A percentile compares a stretch with the other conserved stretches of the same genome.
Evolutionary conservation across 768 basidiomycete species (phyloP).

Genomic region (Lyophyllum semitale): DNA sequence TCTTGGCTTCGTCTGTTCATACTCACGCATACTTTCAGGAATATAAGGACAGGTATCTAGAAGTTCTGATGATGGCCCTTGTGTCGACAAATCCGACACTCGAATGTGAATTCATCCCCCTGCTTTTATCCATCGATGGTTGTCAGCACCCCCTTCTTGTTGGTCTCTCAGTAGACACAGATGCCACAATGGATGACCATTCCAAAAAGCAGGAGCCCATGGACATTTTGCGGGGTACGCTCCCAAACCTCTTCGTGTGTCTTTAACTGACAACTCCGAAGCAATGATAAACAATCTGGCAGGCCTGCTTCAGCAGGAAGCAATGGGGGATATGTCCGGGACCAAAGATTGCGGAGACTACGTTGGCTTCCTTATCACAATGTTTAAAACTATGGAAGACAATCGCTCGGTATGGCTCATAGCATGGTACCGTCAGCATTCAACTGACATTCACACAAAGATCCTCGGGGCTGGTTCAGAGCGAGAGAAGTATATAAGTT

Average conservation of each 20-base stretch:
- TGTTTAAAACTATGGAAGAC: constrained; percentile 55
- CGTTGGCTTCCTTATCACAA: constrained; percentile 39
- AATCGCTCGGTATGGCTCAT: constrained; percentile 40
- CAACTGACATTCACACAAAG: constrained; percentile 16
- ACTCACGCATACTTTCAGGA: constrained; percentile 30
- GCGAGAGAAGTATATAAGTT: constrained; percentile 28
- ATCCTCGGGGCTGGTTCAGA: constrained; percentile 10
- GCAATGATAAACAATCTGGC: constrained; percentile 49
- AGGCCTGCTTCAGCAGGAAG: constrained; percentile 30
- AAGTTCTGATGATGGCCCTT: constrained; percentile 53
- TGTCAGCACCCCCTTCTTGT: constrained; percentile 17
- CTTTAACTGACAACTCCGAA: constrained; percentile 21
- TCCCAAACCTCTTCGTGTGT: background rate
- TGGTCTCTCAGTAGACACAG: constrained; percentile 5
- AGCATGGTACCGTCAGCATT: background rate
- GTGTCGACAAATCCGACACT: constrained; percentile 47
- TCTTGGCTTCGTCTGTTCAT: background rate
- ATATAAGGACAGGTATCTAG: constrained; percentile 50
- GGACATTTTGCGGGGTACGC: constrained; percentile 16
- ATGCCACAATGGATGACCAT: background rate
- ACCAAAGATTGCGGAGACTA: constrained; percentile 36
- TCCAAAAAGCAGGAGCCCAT: constrained; percentile 15
- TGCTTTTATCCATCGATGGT: constrained; percentile 53
- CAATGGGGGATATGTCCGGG: constrained; percentile 20
- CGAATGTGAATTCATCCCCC: constrained; percentile 59